Conservation (phyloP, 768 basidiomycete species). For the Lactarius deliciosus region DNA sequence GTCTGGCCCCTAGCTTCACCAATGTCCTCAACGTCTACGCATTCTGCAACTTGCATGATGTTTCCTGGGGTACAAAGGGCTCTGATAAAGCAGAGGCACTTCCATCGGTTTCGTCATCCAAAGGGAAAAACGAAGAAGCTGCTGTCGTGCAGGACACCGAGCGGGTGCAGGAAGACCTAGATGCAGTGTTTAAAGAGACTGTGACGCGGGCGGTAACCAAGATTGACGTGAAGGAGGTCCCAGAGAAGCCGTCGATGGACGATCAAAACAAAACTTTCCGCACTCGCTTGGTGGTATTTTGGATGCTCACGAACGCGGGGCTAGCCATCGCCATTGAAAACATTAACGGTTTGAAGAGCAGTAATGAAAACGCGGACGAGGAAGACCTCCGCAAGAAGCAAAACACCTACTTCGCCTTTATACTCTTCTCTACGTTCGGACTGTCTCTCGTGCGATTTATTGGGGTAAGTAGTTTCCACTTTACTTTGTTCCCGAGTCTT, state of each 20-base stretch:
- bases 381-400: conserved; percentile 42
- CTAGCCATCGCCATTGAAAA: conserved; percentile 77
- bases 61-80: conserved; percentile 95
- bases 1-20: conserved; percentile 88
- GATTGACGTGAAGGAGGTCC: conserved; percentile 57
- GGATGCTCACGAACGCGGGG: conserved; percentile 74
- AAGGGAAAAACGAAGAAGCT: conserved; percentile 67
- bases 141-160: conserved; percentile 86
- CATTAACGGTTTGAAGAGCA: conserved; percentile 58
- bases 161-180: conserved; percentile 83
- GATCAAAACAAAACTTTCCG: conserved; percentile 93
- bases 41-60: conserved; percentile 95
- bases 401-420: conserved; percentile 70
- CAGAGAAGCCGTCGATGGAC: conserved; percentile 82
- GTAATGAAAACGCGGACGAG: conserved; percentile 42
- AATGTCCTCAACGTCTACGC: conserved; percentile 97
- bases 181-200: conserved; percentile 88
- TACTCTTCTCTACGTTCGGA: conserved; percentile 77
- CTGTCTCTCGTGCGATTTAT: conserved; percentile 70
- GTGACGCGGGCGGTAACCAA: conserved; percentile 85
- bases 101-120: conserved; percentile 85
- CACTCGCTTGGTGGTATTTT: conserved; percentile 77
- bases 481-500: conserved; percentile 11
- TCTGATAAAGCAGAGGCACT: conserved; percentile 92
- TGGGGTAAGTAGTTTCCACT: conserved; percentile 54